Evolutionary conservation across 2,329 filamentous ascomycete genomes (phyloP).

Genomic region (Cercospora canescens): DNA sequence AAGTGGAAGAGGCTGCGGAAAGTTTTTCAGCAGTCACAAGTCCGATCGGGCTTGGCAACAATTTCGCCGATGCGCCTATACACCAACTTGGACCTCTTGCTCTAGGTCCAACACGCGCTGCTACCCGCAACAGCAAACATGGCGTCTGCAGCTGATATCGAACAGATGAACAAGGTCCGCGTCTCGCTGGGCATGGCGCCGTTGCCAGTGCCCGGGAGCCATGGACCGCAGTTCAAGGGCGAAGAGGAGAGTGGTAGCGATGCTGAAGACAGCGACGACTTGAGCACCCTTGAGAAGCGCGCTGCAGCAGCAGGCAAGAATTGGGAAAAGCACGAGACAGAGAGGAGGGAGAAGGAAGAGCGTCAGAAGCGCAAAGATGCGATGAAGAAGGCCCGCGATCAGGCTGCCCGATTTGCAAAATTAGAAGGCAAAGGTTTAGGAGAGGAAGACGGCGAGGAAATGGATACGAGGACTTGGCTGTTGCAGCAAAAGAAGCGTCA

Average conservation of each 20-base stretch:
- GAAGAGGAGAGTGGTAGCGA: constrained; percentile 35
- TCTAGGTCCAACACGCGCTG: constrained; percentile 8
- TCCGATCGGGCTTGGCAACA: not conserved
- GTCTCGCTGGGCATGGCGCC: constrained; percentile 87
- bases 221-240: constrained; percentile 61
- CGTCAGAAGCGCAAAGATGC: constrained; percentile 79
- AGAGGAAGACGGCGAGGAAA: constrained; percentile 65
- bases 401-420: constrained; percentile 71
- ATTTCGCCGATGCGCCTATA: not conserved
- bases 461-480: constrained; percentile 85
- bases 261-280: constrained; percentile 57
- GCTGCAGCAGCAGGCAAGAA: constrained; percentile 74
- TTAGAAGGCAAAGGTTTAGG: constrained; percentile 83
- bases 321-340: constrained; percentile 68
- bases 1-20: constrained; percentile 23
- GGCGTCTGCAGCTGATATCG: constrained; percentile 64
- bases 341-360: constrained; percentile 69
- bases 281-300: constrained; percentile 81
- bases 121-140: constrained; percentile 16
- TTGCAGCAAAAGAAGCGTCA: constrained; percentile 89
- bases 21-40: constrained; percentile 8
- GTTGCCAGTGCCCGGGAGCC: constrained; percentile 74
- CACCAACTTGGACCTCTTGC: not conserved
- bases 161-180: constrained; percentile 92
- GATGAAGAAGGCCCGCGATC: constrained; percentile 84